Evolutionary conservation across 352 stramenopile species (phyloP), one percentile per base, ranked within the genome.

Genomic region (Phytophthora lateralis): DNA sequence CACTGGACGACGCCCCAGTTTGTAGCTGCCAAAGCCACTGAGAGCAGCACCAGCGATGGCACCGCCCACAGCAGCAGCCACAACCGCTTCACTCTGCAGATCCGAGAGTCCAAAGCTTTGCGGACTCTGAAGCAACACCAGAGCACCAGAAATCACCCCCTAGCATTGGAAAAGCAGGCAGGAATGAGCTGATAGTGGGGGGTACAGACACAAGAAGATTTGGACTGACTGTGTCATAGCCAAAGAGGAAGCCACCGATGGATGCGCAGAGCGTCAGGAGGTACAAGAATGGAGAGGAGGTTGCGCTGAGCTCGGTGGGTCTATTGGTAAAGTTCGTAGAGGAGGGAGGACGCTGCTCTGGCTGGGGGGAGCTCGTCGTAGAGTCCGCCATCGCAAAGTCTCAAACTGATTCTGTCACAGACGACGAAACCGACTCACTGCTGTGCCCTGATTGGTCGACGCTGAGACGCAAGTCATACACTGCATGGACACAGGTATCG

Each of bases 231-330:
- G 85, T 94, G 69, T 94, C 85, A 71, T 94, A 94, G 45, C 81
- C 85, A 53, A 93, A 93, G 54, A 93, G 77, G 66, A 93, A 93
- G 57, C 84, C 84, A 35, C 84, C 82, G 60, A 91, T 82, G 17
- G 84, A 87, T 9, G 84, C 79, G 60, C 79, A 89, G 60, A 74
- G 62, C 43, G 80, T 93, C 30, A 93, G 71, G 18, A 91, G 57
- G 17, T 84, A 89, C 24, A 93, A 62, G 46, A 78, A 87, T 10
- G 63, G 35, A 38, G 66, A 66, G 14, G 45, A 35, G 1, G 35
- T 27, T 63, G 52, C n/a, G 29, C 11, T 43, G 9, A 6, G 24
- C 35, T 26, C 39, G 39, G 49, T 30, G 38, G 24, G 21, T 55
- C 1, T 62, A 38, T 44, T 43, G n/a, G 38, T 29, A 27, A 41